phyloP scores from a whole-genome alignment of 2,329 filamentous ascomycete genomes.

The Alternaria ethzedia region DNA sequence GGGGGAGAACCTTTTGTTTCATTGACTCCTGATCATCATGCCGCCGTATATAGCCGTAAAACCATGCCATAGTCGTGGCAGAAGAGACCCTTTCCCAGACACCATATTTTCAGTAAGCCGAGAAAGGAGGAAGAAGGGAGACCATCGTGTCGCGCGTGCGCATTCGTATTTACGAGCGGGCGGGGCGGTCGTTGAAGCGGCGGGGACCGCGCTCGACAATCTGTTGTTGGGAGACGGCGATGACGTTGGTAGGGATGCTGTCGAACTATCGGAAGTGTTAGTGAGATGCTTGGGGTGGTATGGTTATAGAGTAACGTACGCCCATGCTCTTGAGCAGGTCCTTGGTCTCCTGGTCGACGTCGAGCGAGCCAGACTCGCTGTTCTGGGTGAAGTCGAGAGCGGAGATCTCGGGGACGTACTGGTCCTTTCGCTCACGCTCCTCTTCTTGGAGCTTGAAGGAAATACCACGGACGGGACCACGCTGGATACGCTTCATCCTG shows the following conservation, averaged over 20 bases:
- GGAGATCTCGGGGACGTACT: constrained; percentile 99
- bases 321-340: constrained; percentile 99
- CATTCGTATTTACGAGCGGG: constrained; percentile 38
- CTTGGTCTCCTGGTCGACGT: constrained; percentile 98
- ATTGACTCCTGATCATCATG: constrained; percentile 76
- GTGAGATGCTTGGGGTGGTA: neutral
- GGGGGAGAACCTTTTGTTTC: constrained; percentile 51
- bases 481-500: constrained; percentile 99
- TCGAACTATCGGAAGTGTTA: constrained; percentile 73
- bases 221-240: constrained; percentile 88
- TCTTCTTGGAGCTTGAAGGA: constrained; percentile 99
- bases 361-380: constrained; percentile 89
- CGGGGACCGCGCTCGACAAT: constrained; percentile 79
- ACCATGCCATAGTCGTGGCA: constrained; percentile 93
- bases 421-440: constrained; percentile 99
- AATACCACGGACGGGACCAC: constrained; percentile 98
- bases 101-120: constrained; percentile 45
- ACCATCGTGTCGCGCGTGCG: constrained; percentile 56
- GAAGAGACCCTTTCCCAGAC: constrained; percentile 96
- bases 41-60: constrained; percentile 65
- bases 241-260: constrained; percentile 94
- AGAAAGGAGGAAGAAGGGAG: constrained; percentile 33
- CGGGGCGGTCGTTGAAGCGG: constrained; percentile 72
- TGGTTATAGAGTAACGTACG: constrained; percentile 67
- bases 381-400: constrained; percentile 98